Evolutionary conservation across 352 stramenopile species (phyloP), one percentile per base, ranked within the genome.

Genomic region (Phytopythium chamaehyphon): DNA sequence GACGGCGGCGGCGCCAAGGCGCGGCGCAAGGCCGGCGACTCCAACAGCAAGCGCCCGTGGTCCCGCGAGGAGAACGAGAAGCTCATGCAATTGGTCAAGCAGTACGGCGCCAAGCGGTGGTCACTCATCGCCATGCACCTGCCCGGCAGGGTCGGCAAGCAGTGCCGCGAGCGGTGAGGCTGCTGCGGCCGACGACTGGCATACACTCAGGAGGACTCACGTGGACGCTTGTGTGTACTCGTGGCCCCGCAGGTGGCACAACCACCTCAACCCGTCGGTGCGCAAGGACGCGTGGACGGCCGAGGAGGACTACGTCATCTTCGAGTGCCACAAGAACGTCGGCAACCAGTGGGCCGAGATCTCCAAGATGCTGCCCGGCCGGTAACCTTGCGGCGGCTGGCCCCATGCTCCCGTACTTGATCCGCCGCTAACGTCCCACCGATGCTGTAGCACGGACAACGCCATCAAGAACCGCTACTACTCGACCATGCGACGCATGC

Each of bases 321-420:
- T 95, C 49, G 77, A 94, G 51, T 92, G 83, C 55, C 88, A 96
- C 61, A 92, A 94, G 68, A 95, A 95, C 37, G 75, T 96, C 28
- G 89, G 89, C 31, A 97, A 97, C 62, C 85, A 96, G 48, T 97
- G 89, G 89, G 86, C 87, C 1, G 84, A 96, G 64, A 96, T 97
- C 53, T 89, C 86, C 40, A 93, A 94, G 57, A 94, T 94, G 76
- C 73, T 97, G 1, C 87, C 87, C 3, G 87, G 87, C 36, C 53
- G 86, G 72, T 91, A 40, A n/a, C n/a, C n/a, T n/a, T n/a, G n/a
- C n/a, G n/a, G n/a, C n/a, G n/a, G n/a, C n/a, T n/a, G n/a, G n/a
- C n/a, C n/a, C n/a, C n/a, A n/a, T n/a, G n/a, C n/a, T n/a, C n/a
- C n/a, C n/a, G n/a, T n/a, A n/a, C n/a, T n/a, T n/a, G n/a, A n/a